These are phyloP conservation scores for Xylaria sp. DNA, from an alignment of 2,329 filamentous ascomycete genomes.

Conservation along the genomic window DNA sequence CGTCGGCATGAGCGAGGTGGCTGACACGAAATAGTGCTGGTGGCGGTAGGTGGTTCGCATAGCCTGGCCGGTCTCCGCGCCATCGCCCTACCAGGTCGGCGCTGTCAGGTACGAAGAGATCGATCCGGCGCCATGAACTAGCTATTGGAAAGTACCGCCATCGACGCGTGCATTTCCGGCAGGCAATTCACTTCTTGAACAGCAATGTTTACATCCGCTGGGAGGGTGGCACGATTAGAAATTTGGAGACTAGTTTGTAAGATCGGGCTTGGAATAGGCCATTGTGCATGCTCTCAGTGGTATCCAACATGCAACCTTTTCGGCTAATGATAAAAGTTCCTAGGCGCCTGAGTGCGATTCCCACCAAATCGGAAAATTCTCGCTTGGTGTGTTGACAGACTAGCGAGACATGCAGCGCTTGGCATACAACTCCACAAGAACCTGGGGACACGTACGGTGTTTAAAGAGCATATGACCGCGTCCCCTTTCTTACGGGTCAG, in stretches of 20 bases:
- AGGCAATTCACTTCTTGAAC: not conserved
- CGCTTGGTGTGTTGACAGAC: slow-evolving; percentile 23
- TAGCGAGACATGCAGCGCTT: slow-evolving; percentile 28
- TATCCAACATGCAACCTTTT: slow-evolving; percentile 14
- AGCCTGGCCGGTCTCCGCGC: slow-evolving; percentile 12
- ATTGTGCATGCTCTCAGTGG: slow-evolving; percentile 1
- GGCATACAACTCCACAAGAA: slow-evolving; percentile 19
- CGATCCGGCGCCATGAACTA: not conserved
- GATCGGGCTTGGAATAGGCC: slow-evolving; percentile 26
- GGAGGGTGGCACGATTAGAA: not conserved
- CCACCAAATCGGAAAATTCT: slow-evolving; percentile 29
- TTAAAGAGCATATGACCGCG: not conserved
- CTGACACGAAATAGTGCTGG: slow-evolving; percentile 15
- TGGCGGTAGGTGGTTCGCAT: slow-evolving; percentile 13
- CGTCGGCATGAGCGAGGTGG: slow-evolving; percentile 25
- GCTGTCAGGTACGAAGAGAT: slow-evolving; percentile 18
- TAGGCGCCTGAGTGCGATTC: slow-evolving; percentile 14
- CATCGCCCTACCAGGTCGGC: slow-evolving; percentile 18
- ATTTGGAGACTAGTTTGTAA: slow-evolving; percentile 15
- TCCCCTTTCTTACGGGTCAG: not conserved
- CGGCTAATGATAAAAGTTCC: slow-evolving; percentile 26
- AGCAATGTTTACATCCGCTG: not conserved
- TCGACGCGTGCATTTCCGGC: slow-evolving; percentile 9
- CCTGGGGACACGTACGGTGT: slow-evolving; percentile 4
- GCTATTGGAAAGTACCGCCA: slow-evolving; percentile 9